Percentiles rank a stretch among this genome's conserved stretches.
Evolutionary conservation across 1,284 basidiomycete genomes (phyloP).

Genomic region (Leccinum olivaceoglutinosum): DNA sequence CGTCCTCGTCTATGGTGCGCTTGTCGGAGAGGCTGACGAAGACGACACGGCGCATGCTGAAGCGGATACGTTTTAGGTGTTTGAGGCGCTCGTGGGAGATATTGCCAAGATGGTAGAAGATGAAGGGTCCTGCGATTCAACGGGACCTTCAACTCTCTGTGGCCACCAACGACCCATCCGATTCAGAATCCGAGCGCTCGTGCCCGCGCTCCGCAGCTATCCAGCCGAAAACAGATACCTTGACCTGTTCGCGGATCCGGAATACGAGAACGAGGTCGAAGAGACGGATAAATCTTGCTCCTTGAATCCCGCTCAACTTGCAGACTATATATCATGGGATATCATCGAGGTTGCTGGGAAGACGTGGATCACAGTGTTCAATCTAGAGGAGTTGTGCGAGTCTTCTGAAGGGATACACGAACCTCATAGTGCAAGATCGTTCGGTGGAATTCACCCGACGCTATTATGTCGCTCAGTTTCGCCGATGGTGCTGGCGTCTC

Average conservation of each 20-base stretch:
- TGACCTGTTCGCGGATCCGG: too few species aligned
- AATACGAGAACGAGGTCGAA: too few species aligned
- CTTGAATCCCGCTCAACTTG: constrained; percentile 34
- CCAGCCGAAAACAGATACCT: too few species aligned
- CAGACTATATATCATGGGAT: constrained; percentile 58
- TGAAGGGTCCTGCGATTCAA: constrained; percentile 32
- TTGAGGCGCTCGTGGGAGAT: constrained; percentile 68
- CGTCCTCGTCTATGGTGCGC: constrained; percentile 59
- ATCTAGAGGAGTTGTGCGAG: constrained; percentile 35
- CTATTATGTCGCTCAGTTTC: constrained; percentile 56
- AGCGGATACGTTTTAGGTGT: constrained; percentile 78
- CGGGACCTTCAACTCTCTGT: too few species aligned
- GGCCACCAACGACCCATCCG: constrained; percentile 29
- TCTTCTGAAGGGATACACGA: constrained; percentile 46
- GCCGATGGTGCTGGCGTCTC: constrained; percentile 60
- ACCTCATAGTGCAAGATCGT: constrained; percentile 65
- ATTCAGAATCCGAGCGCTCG: constrained; percentile 17
- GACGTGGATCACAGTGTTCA: constrained; percentile 51
- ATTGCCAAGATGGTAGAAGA: constrained; percentile 67
- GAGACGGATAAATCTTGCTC: constrained; percentile 44
- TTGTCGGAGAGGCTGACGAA: constrained; percentile 56
- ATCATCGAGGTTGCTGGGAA: constrained; percentile 46
- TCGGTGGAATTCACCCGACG: constrained; percentile 71
- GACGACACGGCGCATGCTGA: constrained; percentile 63
- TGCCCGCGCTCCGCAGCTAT: too few species aligned